Base-by-base conservation (phyloP, 2,329 filamentous ascomycete genomes). In the Botryosphaeria dothidea region DNA sequence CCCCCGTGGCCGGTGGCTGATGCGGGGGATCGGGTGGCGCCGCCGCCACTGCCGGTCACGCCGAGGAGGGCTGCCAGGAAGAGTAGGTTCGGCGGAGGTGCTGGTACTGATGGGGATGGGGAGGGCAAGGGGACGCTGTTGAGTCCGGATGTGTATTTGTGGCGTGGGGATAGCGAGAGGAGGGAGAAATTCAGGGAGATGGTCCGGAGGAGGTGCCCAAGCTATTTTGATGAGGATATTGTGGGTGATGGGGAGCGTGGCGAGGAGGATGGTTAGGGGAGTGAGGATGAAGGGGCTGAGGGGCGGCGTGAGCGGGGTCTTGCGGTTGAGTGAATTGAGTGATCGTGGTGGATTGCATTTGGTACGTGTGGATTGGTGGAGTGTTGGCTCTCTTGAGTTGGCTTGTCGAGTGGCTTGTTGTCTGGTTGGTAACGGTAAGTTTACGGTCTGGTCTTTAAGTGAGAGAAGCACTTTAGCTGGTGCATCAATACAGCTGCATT, bases 71-170 rank as follows among this genome's bases (percentile, higher is more conserved):
- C 21, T 25, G 34, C 54, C 15, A 11, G 36, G 36, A 43, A 27
- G 17, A 13, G 23, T 3, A 27, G 36, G 21, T 19, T 43, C 15
- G 36, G 21, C 8, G 19, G n/a, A 4, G 13, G 34, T 19, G 34
- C 38, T 7, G 38, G 29, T 1, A 23, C 19, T 25, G 36, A 43
- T 11, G 54, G 15, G 9, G 36, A 27, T 11, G 36, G 21, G 13
- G 31, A 25, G 13, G 31, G 1, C 4, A 43, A 11, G 3, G 6
- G 5, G 23, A 8, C 15, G 48, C 8, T 34, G 13, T 34, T 62
- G 27, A 62, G 60, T 13, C 60, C 60, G 21, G 60, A 62, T 41
- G 60, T 62, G 31, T 49, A 48, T 41, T 31, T 62, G 6, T 62
- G 46, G 31, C 60, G 60, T 4, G 60, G 60, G 15, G 60, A 62